phyloP scores from a whole-genome alignment of 257 asterid species.

The Thymus mandschuricus region DNA sequence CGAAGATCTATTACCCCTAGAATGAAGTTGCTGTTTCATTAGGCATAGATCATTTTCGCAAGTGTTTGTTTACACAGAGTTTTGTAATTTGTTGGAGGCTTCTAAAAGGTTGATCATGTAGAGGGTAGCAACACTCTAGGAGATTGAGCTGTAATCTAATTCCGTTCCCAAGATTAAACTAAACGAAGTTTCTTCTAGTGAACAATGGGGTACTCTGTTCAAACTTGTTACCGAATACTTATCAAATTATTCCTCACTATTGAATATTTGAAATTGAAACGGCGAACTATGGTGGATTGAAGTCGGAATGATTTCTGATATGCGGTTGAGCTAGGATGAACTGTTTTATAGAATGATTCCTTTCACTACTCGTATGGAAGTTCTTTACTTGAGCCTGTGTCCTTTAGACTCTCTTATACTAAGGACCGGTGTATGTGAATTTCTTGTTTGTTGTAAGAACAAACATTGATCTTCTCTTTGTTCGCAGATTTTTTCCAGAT shows the following conservation, averaged over 20 bases:
- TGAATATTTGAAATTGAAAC: neutral
- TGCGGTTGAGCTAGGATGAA: slow-evolving; percentile 4
- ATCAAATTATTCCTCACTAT: neutral
- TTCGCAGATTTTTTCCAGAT: slow-evolving; percentile 32
- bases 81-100: neutral
- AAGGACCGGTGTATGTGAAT: neutral
- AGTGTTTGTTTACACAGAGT: neutral
- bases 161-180: neutral
- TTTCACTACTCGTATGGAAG: neutral
- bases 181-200: neutral
- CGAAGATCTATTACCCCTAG: neutral
- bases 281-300: neutral
- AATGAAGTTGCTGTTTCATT: neutral
- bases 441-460: neutral
- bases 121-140: neutral
- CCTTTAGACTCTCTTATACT: neutral
- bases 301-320: neutral
- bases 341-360: neutral
- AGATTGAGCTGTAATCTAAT: neutral
- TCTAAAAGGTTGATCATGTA: neutral
- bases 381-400: neutral
- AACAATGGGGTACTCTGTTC: neutral
- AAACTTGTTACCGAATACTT: neutral
- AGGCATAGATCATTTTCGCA: neutral
- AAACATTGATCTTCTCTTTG: neutral